Percentiles rank a stretch among this genome's conserved stretches.
phyloP scores from a whole-genome alignment of 108 stramenopile genomes.

The Fistulifera solaris region DNA sequence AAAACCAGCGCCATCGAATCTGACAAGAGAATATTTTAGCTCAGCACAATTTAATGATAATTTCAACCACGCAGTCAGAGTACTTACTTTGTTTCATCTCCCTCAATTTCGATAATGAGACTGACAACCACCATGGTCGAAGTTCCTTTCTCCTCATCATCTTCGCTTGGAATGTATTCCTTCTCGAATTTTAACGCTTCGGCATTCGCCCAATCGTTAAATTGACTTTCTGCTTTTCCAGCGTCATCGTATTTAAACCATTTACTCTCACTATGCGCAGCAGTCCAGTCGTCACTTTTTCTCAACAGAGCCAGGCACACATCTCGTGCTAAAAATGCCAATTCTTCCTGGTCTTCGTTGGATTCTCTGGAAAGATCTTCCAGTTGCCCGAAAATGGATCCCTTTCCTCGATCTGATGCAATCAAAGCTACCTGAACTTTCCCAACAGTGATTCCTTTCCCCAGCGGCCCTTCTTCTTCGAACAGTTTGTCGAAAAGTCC shows the following conservation, averaged over 20 bases:
- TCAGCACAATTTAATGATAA: background rate
- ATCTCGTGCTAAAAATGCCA: conserved; percentile 47
- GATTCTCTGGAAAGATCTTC: conserved; percentile 48
- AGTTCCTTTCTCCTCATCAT: conserved; percentile 22
- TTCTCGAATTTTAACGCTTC: conserved; percentile 69
- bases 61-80: background rate
- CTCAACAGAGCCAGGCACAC: conserved; percentile 59
- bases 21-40: background rate
- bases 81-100: conserved; percentile 60
- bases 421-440: conserved; percentile 62
- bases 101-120: conserved; percentile 70
- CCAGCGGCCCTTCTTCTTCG: conserved; percentile 69
- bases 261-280: conserved; percentile 44
- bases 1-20: conserved; percentile 58
- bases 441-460: conserved; percentile 80
- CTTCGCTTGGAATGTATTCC: conserved; percentile 11
- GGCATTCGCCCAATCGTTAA: conserved; percentile 56
- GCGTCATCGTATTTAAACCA: conserved; percentile 59
- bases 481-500: conserved; percentile 64
- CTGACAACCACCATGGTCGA: conserved; percentile 64
- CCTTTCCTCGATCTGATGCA: conserved; percentile 27
- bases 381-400: conserved; percentile 41
- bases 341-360: conserved; percentile 29
- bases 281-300: conserved; percentile 58
- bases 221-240: conserved; percentile 59